Conservation (phyloP, 1,284 basidiomycete species). For the Ganoderma lucidum region DNA sequence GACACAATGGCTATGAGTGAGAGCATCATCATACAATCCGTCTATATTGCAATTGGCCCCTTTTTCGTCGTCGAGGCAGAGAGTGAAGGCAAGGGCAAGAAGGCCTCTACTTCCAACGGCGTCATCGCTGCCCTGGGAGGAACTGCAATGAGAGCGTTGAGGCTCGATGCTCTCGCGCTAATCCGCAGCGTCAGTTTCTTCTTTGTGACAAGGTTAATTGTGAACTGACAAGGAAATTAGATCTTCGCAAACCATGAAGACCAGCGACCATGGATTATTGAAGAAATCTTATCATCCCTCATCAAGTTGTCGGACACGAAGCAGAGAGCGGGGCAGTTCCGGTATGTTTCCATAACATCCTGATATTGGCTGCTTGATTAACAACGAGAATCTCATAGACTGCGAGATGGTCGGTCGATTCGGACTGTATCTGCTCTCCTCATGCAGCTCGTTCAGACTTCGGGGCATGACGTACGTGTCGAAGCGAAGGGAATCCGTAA, state of each 20-base stretch:
- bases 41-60: conserved; percentile 92
- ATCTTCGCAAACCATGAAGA: conserved; percentile 91
- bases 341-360: conserved; percentile 53
- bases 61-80: conserved; percentile 87
- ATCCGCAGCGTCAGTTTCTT: conserved; percentile 85
- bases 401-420: conserved; percentile 86
- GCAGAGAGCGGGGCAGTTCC: conserved; percentile 86
- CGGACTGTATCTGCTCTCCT: conserved; percentile 92
- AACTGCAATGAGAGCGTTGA: conserved; percentile 82
- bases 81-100: conserved; percentile 59
- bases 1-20: conserved; percentile 85
- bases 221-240: conserved; percentile 90
- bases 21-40: conserved; percentile 86
- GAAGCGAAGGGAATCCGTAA: conserved; percentile 68
- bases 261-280: conserved; percentile 95
- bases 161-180: conserved; percentile 83
- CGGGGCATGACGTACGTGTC: conserved; percentile 79
- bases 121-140: conserved; percentile 70
- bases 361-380: not conserved
- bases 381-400: conserved; percentile 46
- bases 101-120: conserved; percentile 49
- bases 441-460: conserved; percentile 95
- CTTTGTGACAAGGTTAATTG: conserved; percentile 57
- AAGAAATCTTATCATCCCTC: conserved; percentile 91
- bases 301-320: conserved; percentile 92